These are phyloP conservation scores for Talaromyces sp. DNA, from an alignment of 2,329 filamentous ascomycete species.

Conservation along the genomic window DNA sequence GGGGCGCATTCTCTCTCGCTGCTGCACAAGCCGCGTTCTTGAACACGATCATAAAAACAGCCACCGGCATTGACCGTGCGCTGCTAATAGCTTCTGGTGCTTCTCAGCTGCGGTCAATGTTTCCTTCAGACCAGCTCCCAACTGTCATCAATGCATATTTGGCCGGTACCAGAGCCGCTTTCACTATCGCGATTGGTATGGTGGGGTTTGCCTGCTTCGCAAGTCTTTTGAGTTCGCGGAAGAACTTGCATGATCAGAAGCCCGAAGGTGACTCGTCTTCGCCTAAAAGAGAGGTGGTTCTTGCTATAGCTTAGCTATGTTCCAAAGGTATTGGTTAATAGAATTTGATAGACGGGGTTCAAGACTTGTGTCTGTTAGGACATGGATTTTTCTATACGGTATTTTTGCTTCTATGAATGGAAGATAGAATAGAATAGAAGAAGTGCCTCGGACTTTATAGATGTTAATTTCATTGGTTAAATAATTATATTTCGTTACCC, in stretches of 20 bases:
- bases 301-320: neutral
- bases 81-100: constrained; percentile 2
- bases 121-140: neutral
- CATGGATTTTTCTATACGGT: neutral
- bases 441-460: neutral
- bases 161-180: constrained; percentile 4
- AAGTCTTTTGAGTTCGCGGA: neutral
- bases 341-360: neutral
- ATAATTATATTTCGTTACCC: neutral
- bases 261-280: neutral
- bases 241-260: constrained; percentile 7
- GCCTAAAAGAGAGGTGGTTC: neutral
- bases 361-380: neutral
- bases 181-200: neutral
- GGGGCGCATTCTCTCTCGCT: constrained; percentile 24
- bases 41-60: constrained; percentile 5
- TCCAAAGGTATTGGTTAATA: neutral
- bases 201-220: neutral
- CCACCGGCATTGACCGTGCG: neutral
- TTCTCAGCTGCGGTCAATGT: neutral
- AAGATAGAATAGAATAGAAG: neutral
- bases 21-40: constrained; percentile 14
- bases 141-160: constrained; percentile 6
- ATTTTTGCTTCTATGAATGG: neutral
- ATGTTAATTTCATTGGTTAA: neutral